Evolutionary conservation across 495 filamentous ascomycete genomes (phyloP), one percentile per base, ranked within the genome.

Genomic region (Glonium stellatum): DNA sequence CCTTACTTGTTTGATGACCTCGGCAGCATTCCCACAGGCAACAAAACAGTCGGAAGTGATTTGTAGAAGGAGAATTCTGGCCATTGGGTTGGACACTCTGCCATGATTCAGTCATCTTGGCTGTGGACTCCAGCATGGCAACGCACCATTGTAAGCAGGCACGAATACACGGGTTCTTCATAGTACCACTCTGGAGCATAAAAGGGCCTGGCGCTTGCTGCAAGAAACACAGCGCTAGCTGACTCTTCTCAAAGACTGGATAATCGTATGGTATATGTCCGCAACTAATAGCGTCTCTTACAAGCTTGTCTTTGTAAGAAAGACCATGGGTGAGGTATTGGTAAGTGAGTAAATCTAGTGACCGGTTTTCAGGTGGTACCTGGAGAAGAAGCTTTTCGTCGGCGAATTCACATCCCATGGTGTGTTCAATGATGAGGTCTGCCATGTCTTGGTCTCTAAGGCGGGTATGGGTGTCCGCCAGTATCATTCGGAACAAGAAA

Each of bases 311-410:
- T 13, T 57, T 54, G 41, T 57, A 57, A 15, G 46, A 48, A 18
- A 62, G 54, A 48, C 60, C 56, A n/a, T 58, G 37, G 44, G 39
- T 57, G 18, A 62, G 60, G 60, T 62, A 62, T 48, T 62, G 60
- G 37, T 62, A 62, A 18, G 54, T 62, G n/a, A 62, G 15, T 8
- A 62, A 23, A 31, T 62, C 60, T 27, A 41, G 57, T 5, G 15
- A 34, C 3, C 60, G 60, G 35, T 62, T 37, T 10, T 57, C 48
- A n/a, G 1, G 0, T 3, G 60, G 60, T 15, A 62, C n/a, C 13
- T 21, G 25, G 25, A 57, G 47, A 13, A 62, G 42, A 54, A 62
- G 56, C 21, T 36, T 52, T 19, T 62, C 60, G 36, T 51, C 57
- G 12, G 47, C 54, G 13, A 62, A 27, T 42, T 62, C 60, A 36